phyloP scores from a whole-genome alignment of 1,139 yeast species.

The Hyphopichia fennica region DNA sequence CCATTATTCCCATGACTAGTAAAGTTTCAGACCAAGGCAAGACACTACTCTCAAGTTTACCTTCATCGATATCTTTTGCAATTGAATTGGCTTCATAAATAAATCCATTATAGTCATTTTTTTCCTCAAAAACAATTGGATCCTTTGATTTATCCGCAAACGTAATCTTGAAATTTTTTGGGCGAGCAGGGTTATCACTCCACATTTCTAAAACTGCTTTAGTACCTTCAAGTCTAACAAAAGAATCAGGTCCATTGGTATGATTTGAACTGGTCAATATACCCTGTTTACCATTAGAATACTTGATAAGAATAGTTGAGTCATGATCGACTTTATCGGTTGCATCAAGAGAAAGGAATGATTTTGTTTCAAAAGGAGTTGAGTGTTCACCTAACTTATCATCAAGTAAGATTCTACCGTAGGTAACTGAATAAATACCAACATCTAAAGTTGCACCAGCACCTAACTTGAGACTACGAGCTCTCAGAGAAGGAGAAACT shows the following conservation, averaged over 20 bases:
- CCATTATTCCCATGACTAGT: slow-evolving; percentile 45
- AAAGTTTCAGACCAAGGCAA: slow-evolving; percentile 48
- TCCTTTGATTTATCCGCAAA: slow-evolving; percentile 18
- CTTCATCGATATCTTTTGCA: slow-evolving; percentile 40
- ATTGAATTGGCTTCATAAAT: slow-evolving; percentile 54
- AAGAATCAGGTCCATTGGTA: slow-evolving; percentile 29
- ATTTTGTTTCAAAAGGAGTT: slow-evolving; percentile 26
- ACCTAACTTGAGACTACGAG: slow-evolving; percentile 48
- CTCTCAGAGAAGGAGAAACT: slow-evolving; percentile 27
- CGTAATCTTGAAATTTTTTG: slow-evolving; percentile 28
- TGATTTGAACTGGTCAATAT: slow-evolving; percentile 34
- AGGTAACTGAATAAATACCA: slow-evolving; percentile 60
- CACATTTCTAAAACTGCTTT: slow-evolving; percentile 36
- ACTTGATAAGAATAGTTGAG: slow-evolving; percentile 33
- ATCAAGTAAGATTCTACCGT: slow-evolving; percentile 40
- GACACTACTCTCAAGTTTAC: slow-evolving; percentile 29
- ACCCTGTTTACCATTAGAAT: slow-evolving; percentile 36
- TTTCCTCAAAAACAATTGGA: slow-evolving; percentile 26
- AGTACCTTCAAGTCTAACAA: slow-evolving; percentile 38
- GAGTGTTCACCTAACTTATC: slow-evolving; percentile 27
- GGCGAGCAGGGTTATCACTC: slow-evolving; percentile 35
- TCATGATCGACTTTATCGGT: slow-evolving; percentile 36
- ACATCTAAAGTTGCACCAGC: slow-evolving; percentile 64
- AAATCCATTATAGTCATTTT: slow-evolving; percentile 40
- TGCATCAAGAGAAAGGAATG: slow-evolving; percentile 32